Conservation (phyloP, 164 flowering plant genomes). For the Sedum album region DNA sequence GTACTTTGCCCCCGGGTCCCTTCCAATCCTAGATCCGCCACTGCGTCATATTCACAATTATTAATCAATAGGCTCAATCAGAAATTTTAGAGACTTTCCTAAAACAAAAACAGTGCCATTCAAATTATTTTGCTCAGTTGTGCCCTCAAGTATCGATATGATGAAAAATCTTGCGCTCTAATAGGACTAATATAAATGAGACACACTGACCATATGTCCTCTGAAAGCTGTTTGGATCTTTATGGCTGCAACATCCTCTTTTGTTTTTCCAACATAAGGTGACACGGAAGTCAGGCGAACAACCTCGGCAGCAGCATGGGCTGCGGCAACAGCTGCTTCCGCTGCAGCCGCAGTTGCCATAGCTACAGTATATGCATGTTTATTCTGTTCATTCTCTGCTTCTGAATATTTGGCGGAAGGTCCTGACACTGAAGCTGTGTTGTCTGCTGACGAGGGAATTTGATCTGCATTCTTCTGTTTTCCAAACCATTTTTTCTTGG, state of each 20-base stretch:
- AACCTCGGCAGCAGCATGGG: conserved; percentile 81
- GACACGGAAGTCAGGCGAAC: conserved; percentile 40
- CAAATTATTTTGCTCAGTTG: no score
- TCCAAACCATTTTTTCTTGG: conserved; percentile 52
- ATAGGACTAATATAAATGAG: not conserved
- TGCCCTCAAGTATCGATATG: no score
- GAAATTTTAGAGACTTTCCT: not conserved
- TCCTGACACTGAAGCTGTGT: not conserved
- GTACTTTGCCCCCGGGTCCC: no score
- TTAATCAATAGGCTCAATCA: not conserved
- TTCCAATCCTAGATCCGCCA: no score
- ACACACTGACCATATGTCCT: conserved; percentile 47
- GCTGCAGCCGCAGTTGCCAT: conserved; percentile 79
- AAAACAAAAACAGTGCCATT: no score
- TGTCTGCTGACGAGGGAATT: not conserved
- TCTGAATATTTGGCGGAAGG: conserved; percentile 29
- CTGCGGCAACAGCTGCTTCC: conserved; percentile 76
- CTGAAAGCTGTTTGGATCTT: conserved; percentile 78
- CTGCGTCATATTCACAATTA: no score
- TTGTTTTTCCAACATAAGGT: conserved; percentile 48
- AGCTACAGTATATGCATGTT: conserved; percentile 68
- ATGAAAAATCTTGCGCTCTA: no score
- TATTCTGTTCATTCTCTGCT: conserved; percentile 58
- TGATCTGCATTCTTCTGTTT: conserved; percentile 15
- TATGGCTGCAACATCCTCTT: conserved; percentile 67